phyloP scores from a whole-genome alignment of 768 basidiomycete species.

The Lentinula sp. region DNA sequence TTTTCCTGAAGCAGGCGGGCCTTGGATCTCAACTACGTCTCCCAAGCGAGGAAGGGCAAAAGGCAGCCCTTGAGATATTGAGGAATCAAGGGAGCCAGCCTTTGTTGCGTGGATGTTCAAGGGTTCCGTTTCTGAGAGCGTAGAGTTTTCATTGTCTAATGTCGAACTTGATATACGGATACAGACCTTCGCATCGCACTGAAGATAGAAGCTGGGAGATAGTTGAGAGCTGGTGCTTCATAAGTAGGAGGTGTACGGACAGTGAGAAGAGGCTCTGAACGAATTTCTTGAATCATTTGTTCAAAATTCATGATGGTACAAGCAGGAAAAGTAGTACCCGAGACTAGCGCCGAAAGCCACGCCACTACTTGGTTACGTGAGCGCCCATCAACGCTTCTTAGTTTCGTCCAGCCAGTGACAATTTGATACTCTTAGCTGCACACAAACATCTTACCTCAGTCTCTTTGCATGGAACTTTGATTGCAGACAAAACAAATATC shows the following conservation, averaged over 20 bases:
- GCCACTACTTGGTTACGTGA: background rate
- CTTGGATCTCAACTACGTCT: constrained; percentile 77
- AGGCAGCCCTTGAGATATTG: constrained; percentile 10
- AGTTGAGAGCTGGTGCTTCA: background rate
- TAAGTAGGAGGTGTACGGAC: constrained; percentile 14
- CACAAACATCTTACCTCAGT: background rate
- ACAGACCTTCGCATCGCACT: constrained; percentile 23
- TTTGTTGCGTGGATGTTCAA: constrained; percentile 5
- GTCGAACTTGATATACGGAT: constrained; percentile 16
- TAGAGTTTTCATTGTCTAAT: background rate
- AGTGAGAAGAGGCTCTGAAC: constrained; percentile 27
- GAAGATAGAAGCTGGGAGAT: constrained; percentile 33
- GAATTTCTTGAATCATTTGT: constrained; percentile 24
- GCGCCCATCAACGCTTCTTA: background rate
- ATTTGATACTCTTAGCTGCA: background rate
- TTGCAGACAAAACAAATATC: background rate
- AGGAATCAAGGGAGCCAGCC: constrained; percentile 23
- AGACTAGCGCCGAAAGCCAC: too few species aligned
- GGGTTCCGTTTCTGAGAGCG: background rate
- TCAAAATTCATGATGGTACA: constrained; percentile 1
- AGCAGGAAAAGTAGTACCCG: too few species aligned
- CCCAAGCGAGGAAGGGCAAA: constrained; percentile 25
- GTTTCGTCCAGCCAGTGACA: background rate
- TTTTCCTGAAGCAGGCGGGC: constrained; percentile 70
- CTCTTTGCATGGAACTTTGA: background rate